phyloP scores from a whole-genome alignment of 148 eudicot species.

The Mesembryanthemum crystallinum region DNA sequence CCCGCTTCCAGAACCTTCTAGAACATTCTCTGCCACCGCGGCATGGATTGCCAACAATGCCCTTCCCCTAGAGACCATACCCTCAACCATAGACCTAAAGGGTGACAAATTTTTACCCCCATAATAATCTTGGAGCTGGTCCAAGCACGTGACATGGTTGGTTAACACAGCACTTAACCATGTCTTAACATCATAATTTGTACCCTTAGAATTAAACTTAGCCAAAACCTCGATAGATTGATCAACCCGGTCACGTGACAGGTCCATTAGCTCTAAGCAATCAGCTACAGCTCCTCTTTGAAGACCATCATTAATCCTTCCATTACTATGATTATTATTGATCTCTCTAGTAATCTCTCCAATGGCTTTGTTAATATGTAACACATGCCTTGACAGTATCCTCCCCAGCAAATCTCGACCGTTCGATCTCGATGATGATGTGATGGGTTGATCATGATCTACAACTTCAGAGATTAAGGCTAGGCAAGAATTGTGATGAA shows the following conservation, averaged over 20 bases:
- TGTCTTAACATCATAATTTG: constrained; percentile 9
- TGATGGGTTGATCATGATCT: background rate
- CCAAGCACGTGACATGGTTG: constrained; percentile 32
- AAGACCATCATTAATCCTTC: background rate
- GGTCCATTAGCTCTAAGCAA: constrained; percentile 33
- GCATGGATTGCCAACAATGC: constrained; percentile 24
- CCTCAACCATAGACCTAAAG: constrained; percentile 20
- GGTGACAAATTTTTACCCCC: background rate
- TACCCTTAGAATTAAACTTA: background rate
- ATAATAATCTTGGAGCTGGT: constrained; percentile 13
- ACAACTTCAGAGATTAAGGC: constrained; percentile 8
- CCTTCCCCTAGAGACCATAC: constrained; percentile 9
- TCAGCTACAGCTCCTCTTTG: constrained; percentile 7
- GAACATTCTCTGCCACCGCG: background rate
- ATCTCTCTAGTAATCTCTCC: constrained; percentile 7
- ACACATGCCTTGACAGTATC: constrained; percentile 6
- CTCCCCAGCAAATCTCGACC: constrained; percentile 10
- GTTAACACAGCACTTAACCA: constrained; percentile 38
- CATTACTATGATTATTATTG: background rate
- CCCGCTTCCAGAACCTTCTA: background rate
- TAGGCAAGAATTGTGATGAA: constrained; percentile 9
- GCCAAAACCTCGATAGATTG: constrained; percentile 9
- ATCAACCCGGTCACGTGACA: constrained; percentile 29
- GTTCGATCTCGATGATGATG: constrained; percentile 3
- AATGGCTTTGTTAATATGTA: constrained; percentile 18